These are phyloP conservation scores for Haematococcus lacustris DNA, from an alignment of 139 green algal genomes.

Conservation along the genomic window DNA sequence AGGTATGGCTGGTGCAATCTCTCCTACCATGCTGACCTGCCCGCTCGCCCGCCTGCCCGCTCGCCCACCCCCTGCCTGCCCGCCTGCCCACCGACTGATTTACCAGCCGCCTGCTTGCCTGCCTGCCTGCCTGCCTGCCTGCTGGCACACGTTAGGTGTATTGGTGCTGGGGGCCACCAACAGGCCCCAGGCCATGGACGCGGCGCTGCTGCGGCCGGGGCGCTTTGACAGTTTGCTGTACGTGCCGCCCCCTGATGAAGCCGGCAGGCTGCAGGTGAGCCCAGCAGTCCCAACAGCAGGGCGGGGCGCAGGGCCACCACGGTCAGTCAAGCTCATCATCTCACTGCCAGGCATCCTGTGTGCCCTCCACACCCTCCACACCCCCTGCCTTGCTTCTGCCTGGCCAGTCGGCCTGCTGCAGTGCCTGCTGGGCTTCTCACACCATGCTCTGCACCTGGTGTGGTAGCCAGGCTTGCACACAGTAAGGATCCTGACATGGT, in stretches of 20 bases:
- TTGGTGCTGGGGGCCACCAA: slow-evolving; percentile 82
- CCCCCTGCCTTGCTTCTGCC: neutral
- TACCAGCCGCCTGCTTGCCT: no score
- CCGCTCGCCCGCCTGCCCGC: no score
- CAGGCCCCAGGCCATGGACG: slow-evolving; percentile 60
- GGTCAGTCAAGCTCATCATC: neutral
- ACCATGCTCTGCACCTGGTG: neutral
- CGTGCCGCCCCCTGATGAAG: slow-evolving; percentile 79
- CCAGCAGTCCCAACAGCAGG: neutral
- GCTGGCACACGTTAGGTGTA: no score
- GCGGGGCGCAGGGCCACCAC: no score
- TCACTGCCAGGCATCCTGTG: neutral
- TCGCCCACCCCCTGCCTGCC: no score
- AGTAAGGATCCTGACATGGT: no score
- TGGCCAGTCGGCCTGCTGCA: neutral
- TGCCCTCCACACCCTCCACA: neutral
- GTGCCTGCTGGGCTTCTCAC: neutral
- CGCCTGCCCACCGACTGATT: no score
- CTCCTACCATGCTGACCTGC: no score
- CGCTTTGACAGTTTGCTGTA: slow-evolving; percentile 77
- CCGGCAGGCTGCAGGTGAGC: slow-evolving; percentile 37
- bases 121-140: no score
- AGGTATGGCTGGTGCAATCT: no score
- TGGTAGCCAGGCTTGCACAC: no score
- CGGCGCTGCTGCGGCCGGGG: slow-evolving; percentile 73